Base-by-base conservation (phyloP, 2,329 filamentous ascomycete genomes). In the Monascus ruber region DNA sequence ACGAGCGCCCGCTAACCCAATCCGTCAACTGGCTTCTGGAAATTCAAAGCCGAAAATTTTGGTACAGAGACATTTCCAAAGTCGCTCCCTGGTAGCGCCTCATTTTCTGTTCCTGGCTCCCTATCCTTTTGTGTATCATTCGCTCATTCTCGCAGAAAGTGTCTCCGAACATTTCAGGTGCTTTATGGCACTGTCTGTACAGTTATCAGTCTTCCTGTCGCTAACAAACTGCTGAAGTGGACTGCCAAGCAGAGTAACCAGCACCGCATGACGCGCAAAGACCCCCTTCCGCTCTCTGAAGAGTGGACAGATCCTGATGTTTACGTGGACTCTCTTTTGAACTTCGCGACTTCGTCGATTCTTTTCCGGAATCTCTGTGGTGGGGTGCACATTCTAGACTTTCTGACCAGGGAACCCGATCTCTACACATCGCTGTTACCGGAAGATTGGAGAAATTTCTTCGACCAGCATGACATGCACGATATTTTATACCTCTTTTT, bases 341-440 rank as follows among this genome's bases (percentile, higher is more conserved):
- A 77, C 17, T 94, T 96, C 53, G 76, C 80, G 1, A 79, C 79
- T 5, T 79, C 77, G 2, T 84, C 83, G 34, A 75, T 81, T 39
- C 70, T 86, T 1, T 87, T 95, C 50, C 83, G 85, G 48, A 85
- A 85, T 25, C 72, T 98, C n/a, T 94, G 87, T 56, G 91, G 91
- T 39, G 88, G 89, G n/a, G 85, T 96, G 1, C 91, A 98, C 57
- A 88, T 98, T 46, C 73, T 96, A 41, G 91, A 98, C 60, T 96
- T 98, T 64, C 86, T 95, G 65, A 95, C 87, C 2, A 77, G 78
- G 33, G 77, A 86, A 35, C 85, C 86, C 4, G 83, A 86, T 46
- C 72, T 95, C 0, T 98, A 94, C 59, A 76, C 82, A 38, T 71
- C 74, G 1, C 74, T 89, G 1, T 63, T 98, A 1, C 85, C 87